Evolutionary conservation across 257 asterid species (phyloP).

Genomic region (Capsicum baccatum): DNA sequence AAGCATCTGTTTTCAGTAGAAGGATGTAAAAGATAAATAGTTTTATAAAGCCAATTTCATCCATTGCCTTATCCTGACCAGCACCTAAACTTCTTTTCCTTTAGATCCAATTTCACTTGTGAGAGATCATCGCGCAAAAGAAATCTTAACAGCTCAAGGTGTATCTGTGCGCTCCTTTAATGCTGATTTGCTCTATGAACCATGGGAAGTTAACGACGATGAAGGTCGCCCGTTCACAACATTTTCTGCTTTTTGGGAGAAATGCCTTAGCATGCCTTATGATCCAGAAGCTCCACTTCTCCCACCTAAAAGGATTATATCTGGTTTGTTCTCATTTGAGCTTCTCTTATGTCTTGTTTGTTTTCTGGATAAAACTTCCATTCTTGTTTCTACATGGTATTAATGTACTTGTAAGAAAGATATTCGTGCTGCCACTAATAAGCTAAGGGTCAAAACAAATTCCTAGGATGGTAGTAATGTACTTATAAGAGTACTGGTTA

Average conservation of each 20-base stretch:
- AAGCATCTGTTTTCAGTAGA: neutral
- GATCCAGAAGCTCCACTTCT: conserved; percentile 95
- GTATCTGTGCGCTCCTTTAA: conserved; percentile 75
- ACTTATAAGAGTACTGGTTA: neutral
- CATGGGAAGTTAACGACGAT: conserved; percentile 84
- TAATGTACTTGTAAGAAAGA: too few relatives aligned
- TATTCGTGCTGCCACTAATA: neutral
- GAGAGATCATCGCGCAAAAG: conserved; percentile 88
- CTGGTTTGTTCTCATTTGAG: conserved; percentile 54
- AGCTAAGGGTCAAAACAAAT: neutral
- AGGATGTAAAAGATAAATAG: neutral
- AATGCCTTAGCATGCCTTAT: conserved; percentile 88
- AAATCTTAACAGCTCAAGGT: conserved; percentile 74
- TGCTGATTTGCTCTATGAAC: conserved; percentile 88
- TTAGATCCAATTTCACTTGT: conserved; percentile 89
- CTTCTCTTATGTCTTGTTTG: neutral
- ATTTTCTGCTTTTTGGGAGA: conserved; percentile 80
- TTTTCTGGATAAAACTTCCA: neutral
- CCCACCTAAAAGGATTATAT: conserved; percentile 79
- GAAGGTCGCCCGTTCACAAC: conserved; percentile 73
- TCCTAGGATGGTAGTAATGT: neutral
- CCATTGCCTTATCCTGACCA: neutral
- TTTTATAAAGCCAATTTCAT: neutral
- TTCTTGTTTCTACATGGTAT: neutral
- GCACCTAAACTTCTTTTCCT: conserved; percentile 28